Conservation (phyloP, 495 filamentous ascomycete species). For the Pyrenula massariospora region DNA sequence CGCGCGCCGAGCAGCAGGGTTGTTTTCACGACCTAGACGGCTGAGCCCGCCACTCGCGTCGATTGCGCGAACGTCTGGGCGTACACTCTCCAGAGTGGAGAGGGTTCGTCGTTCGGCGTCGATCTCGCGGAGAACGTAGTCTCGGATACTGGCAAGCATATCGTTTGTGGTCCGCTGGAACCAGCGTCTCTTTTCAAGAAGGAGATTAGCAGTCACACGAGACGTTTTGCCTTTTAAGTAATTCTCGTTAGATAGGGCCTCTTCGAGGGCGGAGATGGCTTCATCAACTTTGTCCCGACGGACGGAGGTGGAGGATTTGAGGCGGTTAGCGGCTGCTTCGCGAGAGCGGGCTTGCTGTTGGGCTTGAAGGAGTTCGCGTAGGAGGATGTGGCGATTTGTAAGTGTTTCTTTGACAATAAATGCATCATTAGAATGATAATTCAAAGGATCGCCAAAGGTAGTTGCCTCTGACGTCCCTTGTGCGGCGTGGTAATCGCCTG, state of each 20-base stretch:
- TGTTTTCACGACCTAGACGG: slow-evolving; percentile 75
- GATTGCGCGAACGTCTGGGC: slow-evolving; percentile 87
- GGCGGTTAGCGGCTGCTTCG: slow-evolving; percentile 70
- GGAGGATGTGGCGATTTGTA: slow-evolving; percentile 96
- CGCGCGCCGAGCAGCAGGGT: slow-evolving; percentile 60
- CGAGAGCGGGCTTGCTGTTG: slow-evolving; percentile 70
- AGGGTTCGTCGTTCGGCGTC: slow-evolving; percentile 89
- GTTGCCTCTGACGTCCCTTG: slow-evolving; percentile 96
- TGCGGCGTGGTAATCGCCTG: slow-evolving; percentile 92
- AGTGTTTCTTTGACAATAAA: slow-evolving; percentile 98
- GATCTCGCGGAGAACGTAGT: slow-evolving; percentile 90
- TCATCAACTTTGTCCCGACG: slow-evolving; percentile 93
- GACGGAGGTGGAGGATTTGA: slow-evolving; percentile 74
- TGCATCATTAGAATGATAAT: slow-evolving; percentile 90
- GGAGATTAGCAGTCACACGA: slow-evolving; percentile 76
- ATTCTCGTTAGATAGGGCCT: slow-evolving; percentile 66
- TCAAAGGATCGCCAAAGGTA: slow-evolving; percentile 83
- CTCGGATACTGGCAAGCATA: slow-evolving; percentile 66
- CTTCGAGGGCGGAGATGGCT: slow-evolving; percentile 77
- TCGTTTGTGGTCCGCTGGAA: slow-evolving; percentile 77
- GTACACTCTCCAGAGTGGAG: slow-evolving; percentile 80
- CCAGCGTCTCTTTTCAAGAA: slow-evolving; percentile 84
- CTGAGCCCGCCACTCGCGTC: slow-evolving; percentile 82
- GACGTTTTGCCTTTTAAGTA: slow-evolving; percentile 74
- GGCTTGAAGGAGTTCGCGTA: slow-evolving; percentile 83